These are phyloP conservation scores for Tanacetum coccineum DNA, from an alignment of 129 eudicot species.

Conservation along the genomic window DNA sequence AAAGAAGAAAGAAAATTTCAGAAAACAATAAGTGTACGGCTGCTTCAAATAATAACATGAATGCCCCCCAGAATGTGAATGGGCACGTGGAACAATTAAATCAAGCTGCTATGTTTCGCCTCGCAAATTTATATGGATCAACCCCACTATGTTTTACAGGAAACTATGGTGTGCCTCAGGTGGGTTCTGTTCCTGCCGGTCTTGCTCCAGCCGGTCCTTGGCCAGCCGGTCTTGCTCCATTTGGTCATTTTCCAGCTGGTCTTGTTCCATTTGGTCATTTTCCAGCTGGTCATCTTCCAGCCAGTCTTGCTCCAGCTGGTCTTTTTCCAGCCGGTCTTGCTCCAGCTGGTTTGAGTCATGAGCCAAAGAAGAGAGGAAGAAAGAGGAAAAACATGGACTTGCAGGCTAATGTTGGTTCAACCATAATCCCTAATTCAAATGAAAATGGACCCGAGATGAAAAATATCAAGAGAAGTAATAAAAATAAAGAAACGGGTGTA, in stretches of 20 bases:
- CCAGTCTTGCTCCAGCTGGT: slow-evolving; percentile 18
- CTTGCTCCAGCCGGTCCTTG: too few species aligned
- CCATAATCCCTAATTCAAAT: slow-evolving; percentile 44
- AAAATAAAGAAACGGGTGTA: slow-evolving; percentile 32
- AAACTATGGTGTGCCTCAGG: slow-evolving; percentile 30
- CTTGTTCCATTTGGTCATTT: slow-evolving; percentile 13
- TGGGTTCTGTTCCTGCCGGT: slow-evolving; percentile 12
- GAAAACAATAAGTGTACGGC: slow-evolving; percentile 18
- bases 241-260: not conserved
- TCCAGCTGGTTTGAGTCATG: slow-evolving; percentile 22
- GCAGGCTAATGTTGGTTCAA: slow-evolving; percentile 26
- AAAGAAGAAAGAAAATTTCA: slow-evolving; percentile 22
- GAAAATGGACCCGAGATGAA: slow-evolving; percentile 33
- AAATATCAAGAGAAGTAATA: slow-evolving; percentile 23
- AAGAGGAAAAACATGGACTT: slow-evolving; percentile 35
- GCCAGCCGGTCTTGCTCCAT: too few species aligned
- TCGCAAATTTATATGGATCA: slow-evolving; percentile 9
- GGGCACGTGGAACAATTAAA: slow-evolving; percentile 19
- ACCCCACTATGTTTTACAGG: slow-evolving; percentile 17
- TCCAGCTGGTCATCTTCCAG: slow-evolving; percentile 15
- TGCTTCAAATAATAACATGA: slow-evolving; percentile 11
- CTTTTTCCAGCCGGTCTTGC: slow-evolving; percentile 23
- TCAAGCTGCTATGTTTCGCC: not conserved
- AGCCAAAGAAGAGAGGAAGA: slow-evolving; percentile 45
- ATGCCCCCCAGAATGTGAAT: not conserved